Evolutionary conservation across 2,329 filamentous ascomycete genomes (phyloP).

Genomic region (Bisporella sp.): DNA sequence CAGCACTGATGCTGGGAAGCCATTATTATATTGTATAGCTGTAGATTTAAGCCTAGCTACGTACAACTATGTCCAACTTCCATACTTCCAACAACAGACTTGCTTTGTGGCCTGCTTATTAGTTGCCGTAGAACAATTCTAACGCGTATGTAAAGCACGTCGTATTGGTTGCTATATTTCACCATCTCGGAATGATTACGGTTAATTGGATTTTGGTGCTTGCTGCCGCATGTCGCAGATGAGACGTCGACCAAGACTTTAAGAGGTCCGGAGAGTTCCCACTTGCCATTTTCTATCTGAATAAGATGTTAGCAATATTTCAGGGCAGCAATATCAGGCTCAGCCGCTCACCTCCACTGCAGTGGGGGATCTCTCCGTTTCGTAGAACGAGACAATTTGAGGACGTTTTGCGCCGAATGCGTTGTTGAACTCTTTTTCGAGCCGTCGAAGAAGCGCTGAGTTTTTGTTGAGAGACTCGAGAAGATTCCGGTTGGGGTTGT

Average conservation of each 20-base stretch:
- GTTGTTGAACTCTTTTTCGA: conserved; percentile 4
- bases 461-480: conserved; percentile 14
- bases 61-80: too few species aligned
- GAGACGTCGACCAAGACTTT: not conserved
- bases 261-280: not conserved
- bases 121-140: not conserved
- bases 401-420: not conserved
- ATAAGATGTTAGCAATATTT: not conserved
- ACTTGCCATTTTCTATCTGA: not conserved
- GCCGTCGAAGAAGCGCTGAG: conserved; percentile 8
- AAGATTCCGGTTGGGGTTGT: conserved; percentile 8
- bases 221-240: not conserved
- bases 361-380: conserved; percentile 1
- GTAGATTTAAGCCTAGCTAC: too few species aligned
- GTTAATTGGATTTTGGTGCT: not conserved
- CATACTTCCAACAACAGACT: too few species aligned
- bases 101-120: not conserved
- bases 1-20: too few species aligned
- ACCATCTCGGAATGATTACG: not conserved
- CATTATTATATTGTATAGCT: too few species aligned
- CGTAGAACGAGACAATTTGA: conserved; percentile 1
- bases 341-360: not conserved
- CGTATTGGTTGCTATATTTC: not conserved
- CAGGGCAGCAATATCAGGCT: not conserved
- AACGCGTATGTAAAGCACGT: not conserved